Evolutionary conservation across 2,329 filamentous ascomycete genomes (phyloP).

Genomic region (Tolypocladium tropicale): DNA sequence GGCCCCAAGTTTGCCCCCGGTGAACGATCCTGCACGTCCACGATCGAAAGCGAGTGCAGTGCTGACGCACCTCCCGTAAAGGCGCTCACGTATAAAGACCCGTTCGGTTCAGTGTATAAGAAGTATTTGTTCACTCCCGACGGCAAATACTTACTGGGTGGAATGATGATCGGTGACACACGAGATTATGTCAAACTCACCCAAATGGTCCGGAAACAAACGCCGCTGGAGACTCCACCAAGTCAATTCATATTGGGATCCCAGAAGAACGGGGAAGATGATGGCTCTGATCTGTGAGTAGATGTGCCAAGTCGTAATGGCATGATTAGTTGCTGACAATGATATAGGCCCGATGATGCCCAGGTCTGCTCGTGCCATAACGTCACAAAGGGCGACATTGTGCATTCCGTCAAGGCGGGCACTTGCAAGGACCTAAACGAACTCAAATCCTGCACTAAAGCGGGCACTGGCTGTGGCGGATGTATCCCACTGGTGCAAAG

Average conservation of each 20-base stretch:
- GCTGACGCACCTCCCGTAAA: constrained; percentile 43
- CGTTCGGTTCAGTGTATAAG: constrained; percentile 82
- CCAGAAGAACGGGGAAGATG: too few relatives aligned
- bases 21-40: too few relatives aligned
- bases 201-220: constrained; percentile 76
- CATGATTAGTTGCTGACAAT: constrained; percentile 16
- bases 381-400: constrained; percentile 75
- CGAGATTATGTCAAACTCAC: constrained; percentile 85
- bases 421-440: constrained; percentile 65
- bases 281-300: too few relatives aligned
- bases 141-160: constrained; percentile 83
- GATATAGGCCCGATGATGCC: constrained; percentile 69
- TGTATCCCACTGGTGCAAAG: constrained; percentile 54
- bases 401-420: constrained; percentile 62
- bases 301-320: too few relatives aligned
- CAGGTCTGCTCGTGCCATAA: constrained; percentile 94
- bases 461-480: constrained; percentile 81
- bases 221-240: constrained; percentile 65
- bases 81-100: constrained; percentile 78
- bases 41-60: too few relatives aligned
- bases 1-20: constrained; percentile 45
- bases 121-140: constrained; percentile 88
- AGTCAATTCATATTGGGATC: constrained; percentile 71
- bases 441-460: constrained; percentile 90
- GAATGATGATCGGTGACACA: constrained; percentile 95